Evolutionary conservation across 2,329 filamentous ascomycete genomes (phyloP).

Genomic region (Fusarium verticillioides): DNA sequence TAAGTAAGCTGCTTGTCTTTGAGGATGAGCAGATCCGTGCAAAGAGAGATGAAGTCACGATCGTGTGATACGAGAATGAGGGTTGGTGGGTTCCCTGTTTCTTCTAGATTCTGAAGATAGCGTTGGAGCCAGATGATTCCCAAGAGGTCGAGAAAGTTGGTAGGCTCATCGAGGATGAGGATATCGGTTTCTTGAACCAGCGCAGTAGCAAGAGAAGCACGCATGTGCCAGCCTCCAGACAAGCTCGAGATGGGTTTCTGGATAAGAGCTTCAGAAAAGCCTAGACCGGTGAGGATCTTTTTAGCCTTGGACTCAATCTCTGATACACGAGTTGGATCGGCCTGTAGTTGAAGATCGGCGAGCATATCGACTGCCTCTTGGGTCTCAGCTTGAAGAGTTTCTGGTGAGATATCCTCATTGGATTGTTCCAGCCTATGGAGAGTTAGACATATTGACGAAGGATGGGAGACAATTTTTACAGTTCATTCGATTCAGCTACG

Average conservation of each 20-base stretch:
- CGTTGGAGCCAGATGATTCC: slow-evolving; percentile 87
- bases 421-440: slow-evolving; percentile 59
- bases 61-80: slow-evolving; percentile 87
- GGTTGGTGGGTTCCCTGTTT: slow-evolving; percentile 67
- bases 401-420: slow-evolving; percentile 65
- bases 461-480: slow-evolving; percentile 52
- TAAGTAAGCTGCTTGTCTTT: slow-evolving; percentile 77
- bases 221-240: slow-evolving; percentile 83
- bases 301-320: slow-evolving; percentile 74
- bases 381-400: slow-evolving; percentile 70
- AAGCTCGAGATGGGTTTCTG: slow-evolving; percentile 70
- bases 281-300: slow-evolving; percentile 74
- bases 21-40: slow-evolving; percentile 81
- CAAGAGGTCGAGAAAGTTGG: slow-evolving; percentile 85
- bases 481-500: slow-evolving; percentile 65
- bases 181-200: slow-evolving; percentile 81
- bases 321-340: slow-evolving; percentile 73
- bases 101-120: slow-evolving; percentile 70
- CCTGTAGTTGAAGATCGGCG: slow-evolving; percentile 72
- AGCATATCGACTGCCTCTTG: slow-evolving; percentile 77
- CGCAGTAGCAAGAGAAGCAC: slow-evolving; percentile 71
- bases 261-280: slow-evolving; percentile 73
- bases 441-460: not conserved
- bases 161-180: slow-evolving; percentile 86
- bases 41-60: slow-evolving; percentile 79